phyloP scores from a whole-genome alignment of 208 protist species.

The Acanthamoeba culbertsoni region DNA sequence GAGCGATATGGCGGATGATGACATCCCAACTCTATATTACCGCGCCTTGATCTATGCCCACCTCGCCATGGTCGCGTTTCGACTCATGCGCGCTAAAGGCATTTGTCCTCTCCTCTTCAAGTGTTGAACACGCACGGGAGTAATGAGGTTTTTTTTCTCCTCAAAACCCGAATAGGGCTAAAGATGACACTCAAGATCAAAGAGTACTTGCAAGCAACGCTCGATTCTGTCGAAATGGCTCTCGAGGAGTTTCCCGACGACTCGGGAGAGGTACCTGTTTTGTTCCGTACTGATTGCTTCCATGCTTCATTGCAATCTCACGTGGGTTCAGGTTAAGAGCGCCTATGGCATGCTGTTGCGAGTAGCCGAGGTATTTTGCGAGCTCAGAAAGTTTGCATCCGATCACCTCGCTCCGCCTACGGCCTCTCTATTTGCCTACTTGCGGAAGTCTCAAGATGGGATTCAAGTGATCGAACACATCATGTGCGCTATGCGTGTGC shows the following conservation, averaged over 20 bases:
- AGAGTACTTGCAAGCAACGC: background rate
- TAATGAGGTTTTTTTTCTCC: background rate
- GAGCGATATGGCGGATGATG: background rate
- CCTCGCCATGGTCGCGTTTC: background rate
- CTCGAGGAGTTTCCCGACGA: background rate
- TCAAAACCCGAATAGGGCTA: background rate
- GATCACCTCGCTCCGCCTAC: background rate
- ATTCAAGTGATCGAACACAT: background rate
- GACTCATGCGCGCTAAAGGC: background rate
- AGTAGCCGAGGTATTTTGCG: background rate
- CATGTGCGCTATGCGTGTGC: background rate
- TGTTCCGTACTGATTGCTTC: background rate
- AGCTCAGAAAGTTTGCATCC: background rate
- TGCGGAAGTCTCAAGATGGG: background rate
- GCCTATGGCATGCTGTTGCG: background rate
- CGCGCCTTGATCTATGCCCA: background rate
- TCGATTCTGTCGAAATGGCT: background rate
- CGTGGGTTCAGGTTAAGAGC: background rate
- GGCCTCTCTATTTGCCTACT: background rate
- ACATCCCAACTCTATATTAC: background rate
- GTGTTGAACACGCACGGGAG: background rate
- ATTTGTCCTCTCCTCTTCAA: background rate
- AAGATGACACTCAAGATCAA: conserved; percentile 26
- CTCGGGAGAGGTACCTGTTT: background rate
- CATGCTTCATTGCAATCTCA: background rate